phyloP scores from a whole-genome alignment of 2,329 filamentous ascomycete species.

The Talaromyces piceae region DNA sequence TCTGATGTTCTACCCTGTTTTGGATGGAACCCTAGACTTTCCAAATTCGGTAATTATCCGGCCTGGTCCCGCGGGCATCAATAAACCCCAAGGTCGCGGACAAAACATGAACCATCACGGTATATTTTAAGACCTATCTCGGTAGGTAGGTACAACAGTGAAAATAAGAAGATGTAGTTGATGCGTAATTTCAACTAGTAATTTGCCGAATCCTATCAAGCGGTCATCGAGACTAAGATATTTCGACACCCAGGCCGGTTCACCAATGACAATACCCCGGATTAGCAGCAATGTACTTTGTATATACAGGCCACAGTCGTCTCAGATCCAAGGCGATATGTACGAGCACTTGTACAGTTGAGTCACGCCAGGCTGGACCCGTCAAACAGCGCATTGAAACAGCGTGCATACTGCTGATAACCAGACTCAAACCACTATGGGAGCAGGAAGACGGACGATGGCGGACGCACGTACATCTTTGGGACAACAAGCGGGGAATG shows the following conservation, averaged over 20 bases:
- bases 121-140: too few relatives aligned
- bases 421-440: not conserved
- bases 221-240: not conserved
- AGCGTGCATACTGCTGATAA: not conserved
- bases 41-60: not conserved
- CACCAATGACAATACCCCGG: not conserved
- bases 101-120: not conserved
- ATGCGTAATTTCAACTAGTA: too few relatives aligned
- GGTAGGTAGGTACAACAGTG: too few relatives aligned
- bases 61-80: not conserved
- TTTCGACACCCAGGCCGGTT: not conserved
- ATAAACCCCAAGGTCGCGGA: not conserved
- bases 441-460: not conserved
- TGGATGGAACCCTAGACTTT: not conserved
- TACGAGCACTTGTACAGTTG: not conserved
- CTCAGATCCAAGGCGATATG: not conserved
- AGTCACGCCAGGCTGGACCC: not conserved
- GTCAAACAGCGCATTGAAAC: not conserved
- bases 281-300: not conserved
- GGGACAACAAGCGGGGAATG: not conserved
- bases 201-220: too few relatives aligned
- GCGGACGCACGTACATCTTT: not conserved
- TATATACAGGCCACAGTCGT: not conserved
- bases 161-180: too few relatives aligned
- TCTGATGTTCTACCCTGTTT: too few relatives aligned